A percentile compares a stretch with the other conserved stretches of the same genome.
These are phyloP conservation scores for Aureobasidium vineae DNA, from an alignment of 2,329 filamentous ascomycete species.

Conservation along the genomic window DNA sequence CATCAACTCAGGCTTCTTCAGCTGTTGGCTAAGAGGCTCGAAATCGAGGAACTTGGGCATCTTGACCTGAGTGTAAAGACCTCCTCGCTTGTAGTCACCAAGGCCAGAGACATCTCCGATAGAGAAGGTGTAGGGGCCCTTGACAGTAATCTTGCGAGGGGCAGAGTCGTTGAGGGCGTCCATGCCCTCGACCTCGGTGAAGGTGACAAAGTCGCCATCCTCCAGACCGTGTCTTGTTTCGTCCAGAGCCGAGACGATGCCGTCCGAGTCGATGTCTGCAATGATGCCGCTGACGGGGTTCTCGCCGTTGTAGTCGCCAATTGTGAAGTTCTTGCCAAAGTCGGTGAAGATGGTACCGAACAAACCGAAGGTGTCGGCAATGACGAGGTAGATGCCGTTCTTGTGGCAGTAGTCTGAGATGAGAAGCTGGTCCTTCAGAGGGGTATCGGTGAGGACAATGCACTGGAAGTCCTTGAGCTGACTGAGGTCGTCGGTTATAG, in stretches of 20 bases:
- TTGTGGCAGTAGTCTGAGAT: conserved; percentile 93
- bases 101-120: conserved; percentile 89
- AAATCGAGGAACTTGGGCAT: conserved; percentile 95
- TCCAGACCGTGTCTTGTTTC: conserved; percentile 93
- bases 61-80: conserved; percentile 93
- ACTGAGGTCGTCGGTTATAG: conserved; percentile 71
- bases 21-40: conserved; percentile 71
- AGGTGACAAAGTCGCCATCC: conserved; percentile 95
- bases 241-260: conserved; percentile 87
- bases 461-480: conserved; percentile 90
- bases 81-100: conserved; percentile 83
- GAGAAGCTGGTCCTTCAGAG: conserved; percentile 73
- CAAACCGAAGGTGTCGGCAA: conserved; percentile 85
- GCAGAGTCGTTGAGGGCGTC: conserved; percentile 78
- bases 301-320: conserved; percentile 88
- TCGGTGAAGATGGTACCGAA: conserved; percentile 98
- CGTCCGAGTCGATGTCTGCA: conserved; percentile 83
- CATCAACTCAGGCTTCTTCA: conserved; percentile 85
- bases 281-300: conserved; percentile 84
- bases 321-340: conserved; percentile 90
- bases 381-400: conserved; percentile 87
- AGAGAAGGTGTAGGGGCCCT: conserved; percentile 93
- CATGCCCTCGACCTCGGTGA: conserved; percentile 91
- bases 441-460: conserved; percentile 82
- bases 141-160: conserved; percentile 87